These are phyloP conservation scores for Aureobasidium zeae DNA, from an alignment of 2,329 filamentous ascomycete genomes.

Conservation along the genomic window DNA sequence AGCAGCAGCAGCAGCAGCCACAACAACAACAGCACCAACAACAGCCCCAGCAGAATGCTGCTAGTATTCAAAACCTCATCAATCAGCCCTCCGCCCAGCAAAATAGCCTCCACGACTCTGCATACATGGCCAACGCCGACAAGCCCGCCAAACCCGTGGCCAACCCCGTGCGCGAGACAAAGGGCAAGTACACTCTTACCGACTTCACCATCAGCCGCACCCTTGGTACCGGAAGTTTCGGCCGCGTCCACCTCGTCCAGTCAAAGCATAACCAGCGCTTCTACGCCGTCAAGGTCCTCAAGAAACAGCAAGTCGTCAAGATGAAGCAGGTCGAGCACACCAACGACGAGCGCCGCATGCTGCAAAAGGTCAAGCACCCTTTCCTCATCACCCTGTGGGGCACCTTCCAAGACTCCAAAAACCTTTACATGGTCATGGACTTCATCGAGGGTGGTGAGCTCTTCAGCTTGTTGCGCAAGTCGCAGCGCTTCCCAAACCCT, in stretches of 20 bases:
- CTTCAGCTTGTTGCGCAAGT: slow-evolving; percentile 90
- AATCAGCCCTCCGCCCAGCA: slow-evolving; percentile 50
- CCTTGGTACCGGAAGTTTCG: slow-evolving; percentile 92
- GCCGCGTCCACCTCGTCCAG: slow-evolving; percentile 90
- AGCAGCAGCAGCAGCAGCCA: slow-evolving; percentile 22
- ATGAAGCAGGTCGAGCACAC: slow-evolving; percentile 99
- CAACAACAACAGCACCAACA: slow-evolving; percentile 19
- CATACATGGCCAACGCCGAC: slow-evolving; percentile 29
- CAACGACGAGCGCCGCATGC: slow-evolving; percentile 93
- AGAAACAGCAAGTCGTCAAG: slow-evolving; percentile 97
- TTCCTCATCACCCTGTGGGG: slow-evolving; percentile 98
- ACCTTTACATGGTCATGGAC: slow-evolving; percentile 99
- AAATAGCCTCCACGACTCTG: slow-evolving; percentile 27
- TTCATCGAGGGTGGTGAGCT: slow-evolving; percentile 98
- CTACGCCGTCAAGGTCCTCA: slow-evolving; percentile 97
- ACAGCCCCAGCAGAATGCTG: slow-evolving; percentile 56
- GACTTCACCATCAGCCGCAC: slow-evolving; percentile 90
- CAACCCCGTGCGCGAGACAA: slow-evolving; percentile 58
- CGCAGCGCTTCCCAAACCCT: slow-evolving; percentile 94
- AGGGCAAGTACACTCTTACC: slow-evolving; percentile 89
- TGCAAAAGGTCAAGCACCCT: slow-evolving; percentile 93
- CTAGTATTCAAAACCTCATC: slow-evolving; percentile 77
- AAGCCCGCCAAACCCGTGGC: slow-evolving; percentile 28
- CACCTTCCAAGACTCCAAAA: slow-evolving; percentile 90
- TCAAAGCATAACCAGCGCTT: slow-evolving; percentile 97